Conservation (phyloP, 2,329 filamentous ascomycete species). For the Alternaria panax region DNA sequence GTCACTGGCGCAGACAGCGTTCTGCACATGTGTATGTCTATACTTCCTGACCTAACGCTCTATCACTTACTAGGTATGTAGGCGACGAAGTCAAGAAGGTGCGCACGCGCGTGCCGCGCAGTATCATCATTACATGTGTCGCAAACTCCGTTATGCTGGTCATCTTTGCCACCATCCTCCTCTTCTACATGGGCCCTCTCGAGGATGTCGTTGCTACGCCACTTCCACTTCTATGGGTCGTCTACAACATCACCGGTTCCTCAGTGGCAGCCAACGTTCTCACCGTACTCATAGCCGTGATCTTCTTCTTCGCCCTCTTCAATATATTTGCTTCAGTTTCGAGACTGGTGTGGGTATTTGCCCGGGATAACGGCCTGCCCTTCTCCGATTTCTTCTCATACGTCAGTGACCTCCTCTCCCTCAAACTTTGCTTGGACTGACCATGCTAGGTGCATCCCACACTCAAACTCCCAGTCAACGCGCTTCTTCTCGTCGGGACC, state of each 20-base stretch:
- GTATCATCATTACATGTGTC: constrained; percentile 44
- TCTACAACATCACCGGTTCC: constrained; percentile 52
- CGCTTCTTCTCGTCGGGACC: constrained; percentile 31
- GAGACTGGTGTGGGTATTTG: constrained; percentile 60
- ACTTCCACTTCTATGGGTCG: constrained; percentile 50
- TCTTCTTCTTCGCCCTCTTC: constrained; percentile 52
- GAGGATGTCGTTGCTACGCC: constrained; percentile 24
- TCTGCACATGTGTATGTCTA: constrained; percentile 50
- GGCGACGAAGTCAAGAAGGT: constrained; percentile 54
- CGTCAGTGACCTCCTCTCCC: constrained; percentile 13
- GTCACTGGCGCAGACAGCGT: constrained; percentile 57
- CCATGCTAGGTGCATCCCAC: constrained; percentile 33
- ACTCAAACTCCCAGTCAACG: constrained; percentile 35
- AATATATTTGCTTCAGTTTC: constrained; percentile 57
- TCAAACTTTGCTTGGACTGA: neutral
- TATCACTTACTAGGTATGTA: neutral
- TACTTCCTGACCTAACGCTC: neutral
- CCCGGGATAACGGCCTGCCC: constrained; percentile 57
- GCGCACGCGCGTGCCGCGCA: constrained; percentile 50
- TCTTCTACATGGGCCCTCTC: constrained; percentile 56
- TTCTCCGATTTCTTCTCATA: constrained; percentile 44
- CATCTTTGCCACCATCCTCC: constrained; percentile 54
- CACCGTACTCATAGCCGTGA: constrained; percentile 48
- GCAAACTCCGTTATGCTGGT: constrained; percentile 55
- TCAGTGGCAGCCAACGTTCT: constrained; percentile 52